Percentiles rank a stretch among this genome's conserved stretches.
phyloP scores from a whole-genome alignment of 257 asterid genomes.

The Plantago major region DNA sequence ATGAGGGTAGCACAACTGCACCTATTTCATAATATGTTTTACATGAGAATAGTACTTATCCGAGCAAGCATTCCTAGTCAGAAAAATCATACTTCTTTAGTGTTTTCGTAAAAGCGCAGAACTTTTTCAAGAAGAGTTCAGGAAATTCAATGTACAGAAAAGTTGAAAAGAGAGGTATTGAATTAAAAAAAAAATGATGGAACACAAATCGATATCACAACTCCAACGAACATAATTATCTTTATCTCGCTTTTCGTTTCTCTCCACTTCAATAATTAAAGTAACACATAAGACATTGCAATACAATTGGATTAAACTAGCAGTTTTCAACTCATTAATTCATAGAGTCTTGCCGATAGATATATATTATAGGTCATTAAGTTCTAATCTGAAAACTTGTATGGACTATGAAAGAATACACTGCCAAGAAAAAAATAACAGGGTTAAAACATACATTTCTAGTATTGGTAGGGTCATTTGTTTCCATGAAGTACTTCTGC shows the following conservation, averaged over 20 bases:
- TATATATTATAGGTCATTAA: background rate
- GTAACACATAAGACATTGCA: too few species aligned
- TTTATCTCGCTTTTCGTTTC: too few species aligned
- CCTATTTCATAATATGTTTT: background rate
- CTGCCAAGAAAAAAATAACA: constrained; percentile 19
- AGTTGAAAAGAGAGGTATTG: too few species aligned
- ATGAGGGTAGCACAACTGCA: too few species aligned
- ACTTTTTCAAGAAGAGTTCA: background rate
- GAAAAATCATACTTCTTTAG: background rate
- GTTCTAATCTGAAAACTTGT: constrained; percentile 9
- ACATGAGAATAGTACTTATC: background rate
- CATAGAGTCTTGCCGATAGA: too few species aligned
- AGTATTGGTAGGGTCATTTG: constrained; percentile 59
- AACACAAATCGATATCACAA: too few species aligned
- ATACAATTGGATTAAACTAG: too few species aligned
- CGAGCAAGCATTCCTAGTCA: background rate
- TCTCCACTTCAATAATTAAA: too few species aligned
- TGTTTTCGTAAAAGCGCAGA: background rate
- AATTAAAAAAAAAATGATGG: too few species aligned
- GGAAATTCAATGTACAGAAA: background rate
- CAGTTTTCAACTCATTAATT: too few species aligned
- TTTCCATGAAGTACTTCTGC: constrained; percentile 80
- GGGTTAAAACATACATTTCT: constrained; percentile 61
- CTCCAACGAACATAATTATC: too few species aligned
- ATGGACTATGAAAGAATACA: background rate